These are phyloP conservation scores for Aureobasidium mangrovei DNA, from an alignment of 2,329 filamentous ascomycete genomes.

Conservation along the genomic window DNA sequence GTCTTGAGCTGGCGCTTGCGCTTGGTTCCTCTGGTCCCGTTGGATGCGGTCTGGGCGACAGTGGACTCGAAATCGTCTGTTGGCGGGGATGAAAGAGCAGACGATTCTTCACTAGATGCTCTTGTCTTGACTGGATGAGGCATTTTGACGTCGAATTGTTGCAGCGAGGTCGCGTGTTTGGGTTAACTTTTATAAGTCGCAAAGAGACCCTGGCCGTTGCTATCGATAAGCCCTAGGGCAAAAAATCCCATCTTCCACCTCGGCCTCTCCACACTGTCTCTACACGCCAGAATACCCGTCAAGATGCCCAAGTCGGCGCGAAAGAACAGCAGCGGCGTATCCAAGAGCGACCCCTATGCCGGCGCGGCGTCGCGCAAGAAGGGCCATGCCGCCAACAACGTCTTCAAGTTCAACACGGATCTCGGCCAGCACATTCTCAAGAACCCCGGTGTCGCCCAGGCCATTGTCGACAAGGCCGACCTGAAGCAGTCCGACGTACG, in stretches of 20 bases:
- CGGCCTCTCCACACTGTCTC: constrained; percentile 5
- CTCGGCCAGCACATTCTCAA: constrained; percentile 89
- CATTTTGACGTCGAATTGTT: constrained; percentile 2
- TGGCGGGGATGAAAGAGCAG: constrained; percentile 10
- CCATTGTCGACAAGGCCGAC: constrained; percentile 76
- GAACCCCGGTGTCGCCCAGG: constrained; percentile 75
- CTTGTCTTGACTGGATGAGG: neutral
- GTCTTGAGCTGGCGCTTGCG: constrained; percentile 9
- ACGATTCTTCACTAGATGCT: constrained; percentile 8
- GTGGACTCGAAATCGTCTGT: neutral
- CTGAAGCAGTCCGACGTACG: constrained; percentile 73
- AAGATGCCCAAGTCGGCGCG: constrained; percentile 38
- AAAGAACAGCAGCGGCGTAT: constrained; percentile 30
- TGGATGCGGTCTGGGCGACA: neutral
- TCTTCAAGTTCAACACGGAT: constrained; percentile 96
- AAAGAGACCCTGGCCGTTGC: neutral
- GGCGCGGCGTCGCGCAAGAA: constrained; percentile 40
- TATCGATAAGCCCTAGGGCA: constrained; percentile 16
- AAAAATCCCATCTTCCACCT: constrained; percentile 3
- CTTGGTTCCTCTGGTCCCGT: constrained; percentile 6
- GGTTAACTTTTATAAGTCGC: neutral
- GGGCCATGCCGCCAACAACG: constrained; percentile 52
- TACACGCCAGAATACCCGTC: constrained; percentile 8
- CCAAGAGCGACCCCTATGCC: constrained; percentile 36
- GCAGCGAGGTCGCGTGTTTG: constrained; percentile 7